Evolutionary conservation across 192 early-diverging fungal genomes (phyloP).

Genomic region (Lobosporangium transversale): DNA sequence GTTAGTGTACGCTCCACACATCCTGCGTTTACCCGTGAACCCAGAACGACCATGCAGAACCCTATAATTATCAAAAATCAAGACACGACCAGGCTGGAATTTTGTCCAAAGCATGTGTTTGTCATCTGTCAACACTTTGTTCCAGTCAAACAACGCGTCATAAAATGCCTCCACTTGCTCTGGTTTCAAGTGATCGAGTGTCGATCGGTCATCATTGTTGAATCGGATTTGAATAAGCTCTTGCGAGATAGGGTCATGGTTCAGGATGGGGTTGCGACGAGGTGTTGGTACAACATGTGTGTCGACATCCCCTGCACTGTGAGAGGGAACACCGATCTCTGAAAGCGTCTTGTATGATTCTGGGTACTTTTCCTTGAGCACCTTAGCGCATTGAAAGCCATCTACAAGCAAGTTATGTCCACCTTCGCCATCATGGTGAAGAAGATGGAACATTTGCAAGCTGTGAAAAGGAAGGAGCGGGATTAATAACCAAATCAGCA

Average conservation of each 20-base stretch:
- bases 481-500: too few relatives aligned
- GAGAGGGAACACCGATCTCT: conserved; percentile 66
- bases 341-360: conserved; percentile 72
- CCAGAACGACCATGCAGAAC: conserved; percentile 78
- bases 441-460: conserved; percentile 83
- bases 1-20: conserved; percentile 77
- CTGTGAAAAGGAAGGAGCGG: too few relatives aligned
- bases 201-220: conserved; percentile 87
- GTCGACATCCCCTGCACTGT: conserved; percentile 78
- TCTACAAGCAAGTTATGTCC: conserved; percentile 84
- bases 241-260: conserved; percentile 63
- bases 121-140: conserved; percentile 58
- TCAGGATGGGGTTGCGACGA: conserved; percentile 69
- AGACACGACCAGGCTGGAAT: conserved; percentile 72
- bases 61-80: conserved; percentile 88
- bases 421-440: conserved; percentile 74
- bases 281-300: conserved; percentile 72
- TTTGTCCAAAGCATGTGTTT: conserved; percentile 73
- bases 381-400: conserved; percentile 75
- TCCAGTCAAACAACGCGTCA: conserved; percentile 76
- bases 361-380: conserved; percentile 66
- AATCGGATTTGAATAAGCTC: conserved; percentile 76
- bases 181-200: conserved; percentile 59
- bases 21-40: conserved; percentile 76
- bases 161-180: conserved; percentile 71